These are phyloP conservation scores for Capronia epimyces DNA, from an alignment of 2,329 filamentous ascomycete genomes.

Conservation along the genomic window DNA sequence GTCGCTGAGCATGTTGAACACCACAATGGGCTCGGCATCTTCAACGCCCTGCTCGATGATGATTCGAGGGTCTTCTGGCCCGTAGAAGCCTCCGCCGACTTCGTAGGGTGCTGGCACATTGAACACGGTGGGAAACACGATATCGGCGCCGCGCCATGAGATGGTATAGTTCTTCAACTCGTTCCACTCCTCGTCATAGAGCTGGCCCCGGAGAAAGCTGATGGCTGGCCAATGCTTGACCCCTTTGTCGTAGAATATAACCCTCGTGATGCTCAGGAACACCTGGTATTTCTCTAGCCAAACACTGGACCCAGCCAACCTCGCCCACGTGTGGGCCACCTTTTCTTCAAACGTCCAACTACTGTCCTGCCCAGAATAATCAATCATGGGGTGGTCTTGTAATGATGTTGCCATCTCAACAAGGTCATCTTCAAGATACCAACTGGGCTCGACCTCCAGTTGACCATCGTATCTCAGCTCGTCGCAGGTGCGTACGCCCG, in stretches of 20 bases:
- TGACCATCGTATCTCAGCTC: slow-evolving; percentile 7
- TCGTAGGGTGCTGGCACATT: slow-evolving; percentile 20
- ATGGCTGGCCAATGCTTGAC: slow-evolving; percentile 19
- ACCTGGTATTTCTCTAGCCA: slow-evolving; percentile 22
- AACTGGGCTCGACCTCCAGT: slow-evolving; percentile 16
- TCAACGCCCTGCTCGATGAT: slow-evolving; percentile 27
- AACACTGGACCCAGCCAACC: slow-evolving; percentile 20
- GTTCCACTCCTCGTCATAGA: slow-evolving; percentile 27
- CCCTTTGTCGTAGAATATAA: slow-evolving; percentile 20
- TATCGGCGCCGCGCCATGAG: slow-evolving; percentile 21
- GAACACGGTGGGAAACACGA: slow-evolving; percentile 25
- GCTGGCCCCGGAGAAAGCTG: slow-evolving; percentile 28
- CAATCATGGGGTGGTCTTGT: slow-evolving; percentile 17
- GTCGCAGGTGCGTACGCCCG: slow-evolving; percentile 11
- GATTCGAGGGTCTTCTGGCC: slow-evolving; percentile 28
- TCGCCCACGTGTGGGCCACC: slow-evolving; percentile 12
- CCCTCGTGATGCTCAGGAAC: slow-evolving; percentile 20
- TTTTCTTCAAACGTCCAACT: slow-evolving; percentile 1
- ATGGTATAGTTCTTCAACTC: slow-evolving; percentile 24
- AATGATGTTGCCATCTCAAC: slow-evolving; percentile 14
- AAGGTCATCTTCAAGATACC: slow-evolving; percentile 17
- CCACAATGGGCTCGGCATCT: slow-evolving; percentile 27
- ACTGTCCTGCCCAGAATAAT: slow-evolving; percentile 10
- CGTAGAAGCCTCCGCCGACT: slow-evolving; percentile 18
- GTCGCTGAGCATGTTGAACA: slow-evolving; percentile 29